Percentiles rank a stretch among this genome's conserved stretches.
phyloP scores from a whole-genome alignment of 2,329 filamentous ascomycete genomes.

The Fusarium proliferatum region DNA sequence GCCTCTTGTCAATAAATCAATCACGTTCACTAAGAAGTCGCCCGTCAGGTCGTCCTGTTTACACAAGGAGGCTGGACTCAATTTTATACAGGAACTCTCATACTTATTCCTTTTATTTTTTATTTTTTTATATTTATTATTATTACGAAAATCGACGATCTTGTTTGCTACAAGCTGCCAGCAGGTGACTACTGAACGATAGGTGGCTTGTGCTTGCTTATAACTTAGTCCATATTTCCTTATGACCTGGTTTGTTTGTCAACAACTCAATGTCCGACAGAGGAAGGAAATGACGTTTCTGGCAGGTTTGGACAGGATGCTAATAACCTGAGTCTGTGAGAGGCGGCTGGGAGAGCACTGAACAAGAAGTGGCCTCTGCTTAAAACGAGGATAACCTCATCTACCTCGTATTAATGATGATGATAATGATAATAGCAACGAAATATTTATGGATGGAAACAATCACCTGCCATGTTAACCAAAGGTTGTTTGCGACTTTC shows the following conservation, averaged over 20 bases:
- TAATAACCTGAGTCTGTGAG: not conserved
- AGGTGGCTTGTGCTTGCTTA: not conserved
- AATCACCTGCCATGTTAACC: not conserved
- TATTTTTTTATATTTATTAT: too few relatives aligned
- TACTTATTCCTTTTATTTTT: not conserved
- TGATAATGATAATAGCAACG: not conserved
- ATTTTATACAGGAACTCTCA: conserved; percentile 5
- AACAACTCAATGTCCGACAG: not conserved
- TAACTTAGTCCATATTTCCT: not conserved
- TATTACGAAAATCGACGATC: conserved; percentile 2
- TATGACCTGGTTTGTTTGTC: conserved; percentile 4
- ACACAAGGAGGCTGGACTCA: not conserved
- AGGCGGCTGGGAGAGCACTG: conserved; percentile 15
- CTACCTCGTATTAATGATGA: not conserved
- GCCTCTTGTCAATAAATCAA: not conserved
- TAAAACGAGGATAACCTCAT: not conserved
- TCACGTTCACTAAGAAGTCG: conserved; percentile 5
- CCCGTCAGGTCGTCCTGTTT: not conserved
- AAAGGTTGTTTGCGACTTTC: not conserved
- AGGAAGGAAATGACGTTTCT: conserved; percentile 16
- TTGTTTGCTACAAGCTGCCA: conserved; percentile 12
- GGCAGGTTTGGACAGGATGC: not conserved
- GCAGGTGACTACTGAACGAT: conserved; percentile 3
- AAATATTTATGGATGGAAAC: not conserved
- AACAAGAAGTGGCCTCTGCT: not conserved